phyloP scores from a whole-genome alignment of 2,329 filamentous ascomycete species.

The Calonectria multiphialidica region DNA sequence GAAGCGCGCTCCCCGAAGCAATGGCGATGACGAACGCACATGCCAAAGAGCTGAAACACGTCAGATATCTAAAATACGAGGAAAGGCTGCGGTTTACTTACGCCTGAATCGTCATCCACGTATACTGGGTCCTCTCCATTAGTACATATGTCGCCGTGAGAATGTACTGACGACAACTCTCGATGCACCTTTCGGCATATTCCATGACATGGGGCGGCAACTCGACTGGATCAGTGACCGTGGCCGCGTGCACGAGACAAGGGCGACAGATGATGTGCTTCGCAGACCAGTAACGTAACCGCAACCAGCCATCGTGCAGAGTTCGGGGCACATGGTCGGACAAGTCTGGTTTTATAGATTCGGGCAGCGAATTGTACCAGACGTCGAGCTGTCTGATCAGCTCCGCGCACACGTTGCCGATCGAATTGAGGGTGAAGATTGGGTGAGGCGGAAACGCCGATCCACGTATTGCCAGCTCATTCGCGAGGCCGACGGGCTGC shows the following conservation, averaged over 20 bases:
- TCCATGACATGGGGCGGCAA: background rate
- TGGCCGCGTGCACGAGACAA: background rate
- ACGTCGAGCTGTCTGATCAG: background rate
- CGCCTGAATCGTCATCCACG: conserved; percentile 11
- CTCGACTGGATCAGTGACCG: background rate
- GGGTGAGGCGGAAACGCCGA: background rate
- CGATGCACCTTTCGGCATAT: background rate
- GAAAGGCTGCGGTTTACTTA: background rate
- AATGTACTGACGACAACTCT: conserved; percentile 4
- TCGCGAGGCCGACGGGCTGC: background rate
- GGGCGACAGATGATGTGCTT: conserved; percentile 2
- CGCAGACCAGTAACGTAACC: conserved; percentile 4
- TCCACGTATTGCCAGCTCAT: background rate
- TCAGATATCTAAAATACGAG: background rate
- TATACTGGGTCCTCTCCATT: conserved; percentile 6
- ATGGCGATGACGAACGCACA: background rate
- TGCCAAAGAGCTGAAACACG: background rate
- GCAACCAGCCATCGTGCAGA: background rate
- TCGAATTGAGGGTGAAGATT: background rate
- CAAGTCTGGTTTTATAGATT: background rate
- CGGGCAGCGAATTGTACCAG: background rate
- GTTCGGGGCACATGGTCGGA: background rate
- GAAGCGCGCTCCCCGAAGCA: background rate
- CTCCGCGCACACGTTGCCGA: background rate
- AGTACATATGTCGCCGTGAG: background rate